Evolutionary conservation across 345 rosid species (phyloP).

Genomic region (Raphanus raphanistrum): DNA sequence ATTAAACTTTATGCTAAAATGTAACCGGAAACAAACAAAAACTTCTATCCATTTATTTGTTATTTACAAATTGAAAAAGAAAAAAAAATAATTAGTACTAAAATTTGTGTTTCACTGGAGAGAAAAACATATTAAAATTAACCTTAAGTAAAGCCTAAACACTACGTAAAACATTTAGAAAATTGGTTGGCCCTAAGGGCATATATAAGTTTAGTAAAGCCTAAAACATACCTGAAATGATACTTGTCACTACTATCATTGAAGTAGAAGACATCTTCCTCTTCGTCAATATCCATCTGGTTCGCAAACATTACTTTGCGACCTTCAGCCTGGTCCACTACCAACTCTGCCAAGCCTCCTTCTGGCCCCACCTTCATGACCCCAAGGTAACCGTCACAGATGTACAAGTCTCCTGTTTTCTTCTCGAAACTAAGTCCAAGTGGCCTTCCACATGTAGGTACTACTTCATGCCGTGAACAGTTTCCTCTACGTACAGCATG

Average conservation of each 20-base stretch:
- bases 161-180: too few species aligned
- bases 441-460: constrained; percentile 34
- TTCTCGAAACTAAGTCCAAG: constrained; percentile 43
- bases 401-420: constrained; percentile 70
- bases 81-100: too few species aligned
- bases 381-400: constrained; percentile 74
- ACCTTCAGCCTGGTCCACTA: neutral
- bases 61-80: neutral
- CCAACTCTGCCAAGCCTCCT: constrained; percentile 56
- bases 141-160: too few species aligned
- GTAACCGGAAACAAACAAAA: neutral
- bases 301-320: neutral
- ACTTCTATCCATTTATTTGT: neutral
- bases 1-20: too few species aligned
- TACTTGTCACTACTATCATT: constrained; percentile 61
- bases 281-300: constrained; percentile 1
- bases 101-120: neutral
- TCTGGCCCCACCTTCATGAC: constrained; percentile 60
- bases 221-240: constrained; percentile 50
- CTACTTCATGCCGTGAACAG: constrained; percentile 49
- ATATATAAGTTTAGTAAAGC: constrained; percentile 15
- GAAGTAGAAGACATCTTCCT: constrained; percentile 48
- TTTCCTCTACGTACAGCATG: constrained; percentile 43
- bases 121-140: neutral
- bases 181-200: constrained; percentile 21